Base-by-base conservation (phyloP, 192 early-diverging fungal species). In the Coemansia sp. region DNA sequence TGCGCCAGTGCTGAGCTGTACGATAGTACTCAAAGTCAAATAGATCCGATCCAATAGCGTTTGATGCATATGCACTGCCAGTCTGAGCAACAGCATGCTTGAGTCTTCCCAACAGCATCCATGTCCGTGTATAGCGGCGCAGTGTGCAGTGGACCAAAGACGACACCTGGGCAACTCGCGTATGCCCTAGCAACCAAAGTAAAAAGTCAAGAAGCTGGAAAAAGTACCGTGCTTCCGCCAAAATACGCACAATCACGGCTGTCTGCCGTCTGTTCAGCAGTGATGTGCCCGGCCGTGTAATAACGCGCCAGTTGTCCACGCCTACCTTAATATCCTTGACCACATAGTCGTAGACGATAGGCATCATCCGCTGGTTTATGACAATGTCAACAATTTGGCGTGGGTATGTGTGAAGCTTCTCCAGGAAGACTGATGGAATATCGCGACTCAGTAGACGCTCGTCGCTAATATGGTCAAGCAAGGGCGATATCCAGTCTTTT, bases 231-330 rank as follows among this genome's bases (percentile, higher is more conserved):
- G 75, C 61, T 12, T 54, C 65, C 0, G 12, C 26, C 48, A 83
- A 69, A 32, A 72, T 19, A 8, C 72, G 62, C 41, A 72, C 3
- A 42, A 83, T 43, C 0, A 84, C 80, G 0, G 85, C 76, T 40
- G 85, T 78, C 60, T 93, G 92, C 22, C 90, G 84, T 12, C 80
- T 74, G 63, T 91, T 93, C n/a, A 93, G 76, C 21, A 93, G 72
- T 19, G 90, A 90, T 0, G 90, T 80, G 0, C 92, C 92, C 6
- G 92, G 92, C 5, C 87, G 87, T 1, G 90, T 89, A 66, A 89
- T 90, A n/a, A 88, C 89, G 42, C 87, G 82, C 92, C 92, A 93
- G 66, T 93, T 93, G 64, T 91, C 88, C 8, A 63, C 83, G 18
- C 78, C 83, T 4, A 85, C 73, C 22, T 80, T 72, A 37, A 80